phyloP scores from a whole-genome alignment of 139 green algal genomes.

The Tetraselmis striata region DNA sequence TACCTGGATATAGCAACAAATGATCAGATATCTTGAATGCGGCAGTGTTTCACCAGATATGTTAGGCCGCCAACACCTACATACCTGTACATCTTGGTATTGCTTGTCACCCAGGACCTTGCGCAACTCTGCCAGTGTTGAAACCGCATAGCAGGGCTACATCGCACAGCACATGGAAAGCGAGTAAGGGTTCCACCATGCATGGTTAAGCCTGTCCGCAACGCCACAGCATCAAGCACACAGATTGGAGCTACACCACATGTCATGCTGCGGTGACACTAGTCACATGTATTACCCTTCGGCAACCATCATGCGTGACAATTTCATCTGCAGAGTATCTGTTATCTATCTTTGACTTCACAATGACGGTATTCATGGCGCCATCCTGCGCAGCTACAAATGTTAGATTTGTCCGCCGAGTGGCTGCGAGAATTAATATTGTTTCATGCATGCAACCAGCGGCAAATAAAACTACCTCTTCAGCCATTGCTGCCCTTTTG shows the following conservation, averaged over 20 bases:
- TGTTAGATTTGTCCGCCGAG: too few relatives aligned
- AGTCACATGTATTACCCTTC: too few relatives aligned
- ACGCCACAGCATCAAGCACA: neutral
- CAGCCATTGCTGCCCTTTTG: neutral
- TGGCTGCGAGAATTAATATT: too few relatives aligned
- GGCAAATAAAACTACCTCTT: neutral
- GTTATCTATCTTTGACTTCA: too few relatives aligned
- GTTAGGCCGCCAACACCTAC: too few relatives aligned
- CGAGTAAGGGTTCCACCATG: neutral
- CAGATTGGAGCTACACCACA: neutral
- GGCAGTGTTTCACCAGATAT: too few relatives aligned
- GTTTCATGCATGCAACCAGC: too few relatives aligned
- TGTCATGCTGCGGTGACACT: neutral
- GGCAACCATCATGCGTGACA: conserved; percentile 47
- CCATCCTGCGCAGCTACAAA: too few relatives aligned
- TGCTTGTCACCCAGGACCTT: too few relatives aligned
- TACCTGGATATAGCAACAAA: conserved; percentile 25
- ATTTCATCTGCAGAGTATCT: conserved; percentile 12
- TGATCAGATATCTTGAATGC: neutral
- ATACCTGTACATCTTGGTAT: too few relatives aligned
- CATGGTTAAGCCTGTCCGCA: neutral
- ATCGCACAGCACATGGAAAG: too few relatives aligned
- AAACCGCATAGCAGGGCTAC: conserved; percentile 24
- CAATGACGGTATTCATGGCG: too few relatives aligned
- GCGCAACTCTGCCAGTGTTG: conserved; percentile 18